Percentiles rank a stretch among this genome's conserved stretches.
Conservation (phyloP, 2,329 filamentous ascomycete species). For the Corinectria fuckeliana region DNA sequence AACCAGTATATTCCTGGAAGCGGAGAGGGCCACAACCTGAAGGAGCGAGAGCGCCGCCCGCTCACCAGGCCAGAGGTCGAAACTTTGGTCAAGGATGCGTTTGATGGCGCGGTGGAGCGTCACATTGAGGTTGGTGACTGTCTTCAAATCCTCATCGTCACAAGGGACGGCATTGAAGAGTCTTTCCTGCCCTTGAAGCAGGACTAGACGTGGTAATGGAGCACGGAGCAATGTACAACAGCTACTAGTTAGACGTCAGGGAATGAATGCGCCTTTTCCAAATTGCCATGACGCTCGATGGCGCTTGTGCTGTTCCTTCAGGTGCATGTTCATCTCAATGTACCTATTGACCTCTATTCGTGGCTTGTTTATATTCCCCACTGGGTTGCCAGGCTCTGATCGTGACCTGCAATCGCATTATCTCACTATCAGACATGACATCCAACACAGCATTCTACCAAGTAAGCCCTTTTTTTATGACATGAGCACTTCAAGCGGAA, state of each 20-base stretch:
- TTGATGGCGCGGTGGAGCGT: constrained; percentile 96
- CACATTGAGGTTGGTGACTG: constrained; percentile 99
- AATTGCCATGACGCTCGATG: background rate
- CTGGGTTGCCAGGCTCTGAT: background rate
- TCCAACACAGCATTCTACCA: background rate
- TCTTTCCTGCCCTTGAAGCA: constrained; percentile 84
- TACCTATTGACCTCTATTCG: no score
- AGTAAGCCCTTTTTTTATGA: background rate
- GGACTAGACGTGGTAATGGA: constrained; percentile 64
- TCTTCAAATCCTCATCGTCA: constrained; percentile 94
- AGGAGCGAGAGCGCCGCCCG: constrained; percentile 73
- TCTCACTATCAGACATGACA: background rate
- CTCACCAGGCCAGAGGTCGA: constrained; percentile 78
- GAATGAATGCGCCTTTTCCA: constrained; percentile 31
- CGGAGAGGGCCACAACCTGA: constrained; percentile 80
- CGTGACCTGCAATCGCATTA: no score
- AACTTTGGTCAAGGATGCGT: constrained; percentile 92
- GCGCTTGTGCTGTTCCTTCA: background rate
- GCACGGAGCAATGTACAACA: constrained; percentile 43
- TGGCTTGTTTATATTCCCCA: no score
- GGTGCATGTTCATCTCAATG: background rate
- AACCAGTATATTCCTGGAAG: constrained; percentile 94
- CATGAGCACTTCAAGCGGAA: background rate
- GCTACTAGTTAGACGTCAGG: constrained; percentile 31
- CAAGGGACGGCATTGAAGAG: constrained; percentile 87